Percentiles rank a stretch among this genome's conserved stretches.
Conservation (phyloP, 2,329 filamentous ascomycete species). For the Chaetomiaceae sp. region DNA sequence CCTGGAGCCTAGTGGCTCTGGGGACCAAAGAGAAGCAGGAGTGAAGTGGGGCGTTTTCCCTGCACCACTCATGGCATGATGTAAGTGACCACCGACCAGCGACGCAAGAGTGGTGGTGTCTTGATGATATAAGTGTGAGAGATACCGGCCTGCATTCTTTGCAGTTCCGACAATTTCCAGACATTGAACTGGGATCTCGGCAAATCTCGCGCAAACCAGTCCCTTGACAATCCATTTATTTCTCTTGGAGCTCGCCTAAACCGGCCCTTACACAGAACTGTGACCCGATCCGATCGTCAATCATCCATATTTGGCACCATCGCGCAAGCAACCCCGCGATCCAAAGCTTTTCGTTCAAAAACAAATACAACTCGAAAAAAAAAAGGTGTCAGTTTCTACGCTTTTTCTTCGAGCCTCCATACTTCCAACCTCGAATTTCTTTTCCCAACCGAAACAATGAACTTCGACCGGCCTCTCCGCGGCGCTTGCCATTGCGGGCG, state of each 20-base stretch:
- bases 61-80: not conserved
- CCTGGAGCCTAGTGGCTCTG: not conserved
- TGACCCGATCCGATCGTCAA: not conserved
- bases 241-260: too few relatives aligned
- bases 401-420: too few relatives aligned
- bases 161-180: too few relatives aligned
- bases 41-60: not conserved
- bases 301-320: not conserved
- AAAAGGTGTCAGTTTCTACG: too few relatives aligned
- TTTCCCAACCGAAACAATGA: slow-evolving; percentile 35
- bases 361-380: too few relatives aligned
- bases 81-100: slow-evolving; percentile 9
- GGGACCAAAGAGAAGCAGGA: not conserved
- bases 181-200: too few relatives aligned
- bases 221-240: too few relatives aligned
- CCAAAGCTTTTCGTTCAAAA: not conserved
- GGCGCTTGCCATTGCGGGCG: slow-evolving; percentile 83
- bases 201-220: too few relatives aligned
- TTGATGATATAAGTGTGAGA: not conserved
- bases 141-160: too few relatives aligned
- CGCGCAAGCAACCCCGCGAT: not conserved
- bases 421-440: not conserved
- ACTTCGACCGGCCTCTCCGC: slow-evolving; percentile 52
- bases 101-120: not conserved
- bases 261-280: too few relatives aligned